Base-by-base conservation (phyloP, 169 alveolate species). In the Plasmodium fragile region DNA sequence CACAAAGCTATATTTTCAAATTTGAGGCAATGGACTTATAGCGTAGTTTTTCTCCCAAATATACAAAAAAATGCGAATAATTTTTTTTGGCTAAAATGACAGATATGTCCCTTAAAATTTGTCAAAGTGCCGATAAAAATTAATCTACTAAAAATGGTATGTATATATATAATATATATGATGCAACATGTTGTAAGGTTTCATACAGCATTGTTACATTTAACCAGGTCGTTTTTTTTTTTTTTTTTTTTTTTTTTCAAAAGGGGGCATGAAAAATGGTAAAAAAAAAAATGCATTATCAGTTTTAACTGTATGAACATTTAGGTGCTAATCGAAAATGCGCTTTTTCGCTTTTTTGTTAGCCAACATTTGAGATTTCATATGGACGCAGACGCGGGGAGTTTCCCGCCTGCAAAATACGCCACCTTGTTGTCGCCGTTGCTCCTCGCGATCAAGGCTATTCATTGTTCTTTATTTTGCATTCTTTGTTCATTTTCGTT, bases 231-330 rank as follows among this genome's bases (percentile, higher is more conserved):
- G 55, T 75, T 75, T 75, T 43, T 75, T 75, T 43, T 32, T 30
- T 75, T 75, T 75, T 75, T 75, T 75, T 75, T 3, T 75, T 75
- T 75, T 39, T 39, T 75, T 75, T 30, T 16, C 82, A 16, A 16
- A 34, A 75, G 32, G 32, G 16, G 8, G 82, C n/a, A 75, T 75
- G 32, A 1, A 6, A 65, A 65, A 65, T 65, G 39, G 36, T 10
- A 25, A n/a, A 25, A 65, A 25, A 65, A 65, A 59, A 65, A 65
- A 65, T 65, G 36, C 11, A 8, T 65, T 22, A 25, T 65, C 13
- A 25, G 36, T 65, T 65, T 8, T 65, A 49, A 49, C 59, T 49
- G 25, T 16, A 49, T 49, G 16, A 49, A 49, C 59, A 49, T 49
- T 49, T 49, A 49, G 22, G 59, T 49, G 59, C 59, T 49, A 16